These are phyloP conservation scores for Boechera divaricarpa DNA, from an alignment of 345 rosid genomes.

Conservation along the genomic window DNA sequence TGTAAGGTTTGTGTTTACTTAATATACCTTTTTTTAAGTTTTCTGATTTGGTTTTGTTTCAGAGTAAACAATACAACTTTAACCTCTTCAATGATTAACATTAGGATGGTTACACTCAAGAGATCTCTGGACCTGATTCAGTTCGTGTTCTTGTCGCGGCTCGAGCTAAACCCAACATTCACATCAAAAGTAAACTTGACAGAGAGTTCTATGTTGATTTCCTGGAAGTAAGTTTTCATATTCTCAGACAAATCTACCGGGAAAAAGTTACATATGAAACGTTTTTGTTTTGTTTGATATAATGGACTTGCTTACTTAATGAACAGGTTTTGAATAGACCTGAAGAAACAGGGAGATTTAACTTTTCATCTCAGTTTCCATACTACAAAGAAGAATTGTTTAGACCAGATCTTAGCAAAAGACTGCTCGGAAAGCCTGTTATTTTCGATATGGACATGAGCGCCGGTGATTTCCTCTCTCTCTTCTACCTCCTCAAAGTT, in stretches of 20 bases:
- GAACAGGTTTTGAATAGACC: conserved; percentile 73
- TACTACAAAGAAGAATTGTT: conserved; percentile 61
- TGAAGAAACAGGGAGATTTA: conserved; percentile 67
- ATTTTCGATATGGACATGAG: conserved; percentile 98
- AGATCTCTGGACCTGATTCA: conserved; percentile 60
- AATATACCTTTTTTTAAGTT: not conserved
- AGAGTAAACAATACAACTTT: not conserved
- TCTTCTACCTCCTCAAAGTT: conserved; percentile 83
- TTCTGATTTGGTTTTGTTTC: conserved; percentile 2
- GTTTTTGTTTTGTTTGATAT: not conserved
- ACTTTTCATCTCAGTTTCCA: conserved; percentile 76
- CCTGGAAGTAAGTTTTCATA: conserved; percentile 69
- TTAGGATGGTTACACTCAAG: conserved; percentile 87
- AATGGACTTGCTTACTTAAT: not conserved
- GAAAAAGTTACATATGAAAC: not conserved
- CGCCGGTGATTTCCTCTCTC: conserved; percentile 83
- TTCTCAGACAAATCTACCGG: not conserved
- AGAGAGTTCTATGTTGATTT: conserved; percentile 75
- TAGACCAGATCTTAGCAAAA: conserved; percentile 61
- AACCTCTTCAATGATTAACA: not conserved
- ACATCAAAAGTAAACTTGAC: conserved; percentile 57
- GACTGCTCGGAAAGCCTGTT: conserved; percentile 70
- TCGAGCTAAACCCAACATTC: conserved; percentile 63
- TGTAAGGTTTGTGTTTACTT: conserved; percentile 67
- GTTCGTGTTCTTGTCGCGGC: conserved; percentile 83